Percentiles rank a stretch among this genome's conserved stretches.
Conservation (phyloP, 2,329 filamentous ascomycete species). For the Huntiella moniliformis region DNA sequence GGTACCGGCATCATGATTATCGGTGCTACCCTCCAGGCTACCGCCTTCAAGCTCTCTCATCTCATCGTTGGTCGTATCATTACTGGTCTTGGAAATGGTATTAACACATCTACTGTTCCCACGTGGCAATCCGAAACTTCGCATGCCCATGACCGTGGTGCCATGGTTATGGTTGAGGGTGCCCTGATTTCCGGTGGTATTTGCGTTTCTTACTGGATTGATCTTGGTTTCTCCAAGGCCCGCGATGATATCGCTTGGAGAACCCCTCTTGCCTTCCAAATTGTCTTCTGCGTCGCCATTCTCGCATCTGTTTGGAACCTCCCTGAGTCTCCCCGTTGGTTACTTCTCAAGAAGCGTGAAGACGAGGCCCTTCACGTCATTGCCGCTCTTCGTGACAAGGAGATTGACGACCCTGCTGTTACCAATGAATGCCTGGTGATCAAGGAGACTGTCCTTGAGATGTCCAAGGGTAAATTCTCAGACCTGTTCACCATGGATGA, state of each 20-base stretch:
- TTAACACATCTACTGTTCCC: slow-evolving; percentile 32
- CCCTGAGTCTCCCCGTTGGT: slow-evolving; percentile 34
- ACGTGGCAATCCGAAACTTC: slow-evolving; percentile 38
- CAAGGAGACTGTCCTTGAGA: slow-evolving; percentile 48
- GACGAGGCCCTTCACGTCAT: slow-evolving; percentile 30
- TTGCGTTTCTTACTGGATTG: slow-evolving; percentile 29
- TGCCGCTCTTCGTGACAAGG: slow-evolving; percentile 34
- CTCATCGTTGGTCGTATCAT: slow-evolving; percentile 32
- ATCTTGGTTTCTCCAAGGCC: slow-evolving; percentile 17
- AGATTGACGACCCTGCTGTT: slow-evolving; percentile 37
- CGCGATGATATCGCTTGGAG: slow-evolving; percentile 28
- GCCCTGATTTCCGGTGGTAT: slow-evolving; percentile 30
- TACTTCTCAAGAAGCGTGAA: slow-evolving; percentile 26
- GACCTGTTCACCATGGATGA: slow-evolving; percentile 36
- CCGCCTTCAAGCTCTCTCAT: slow-evolving; percentile 25
- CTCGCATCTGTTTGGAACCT: slow-evolving; percentile 29
- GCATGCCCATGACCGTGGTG: slow-evolving; percentile 33
- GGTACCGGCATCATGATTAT: slow-evolving; percentile 38
- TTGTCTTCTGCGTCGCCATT: slow-evolving; percentile 40
- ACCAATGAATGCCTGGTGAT: slow-evolving; percentile 40
- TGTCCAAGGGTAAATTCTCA: slow-evolving; percentile 31
- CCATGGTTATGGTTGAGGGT: slow-evolving; percentile 33
- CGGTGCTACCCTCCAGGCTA: slow-evolving; percentile 39
- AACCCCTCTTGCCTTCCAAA: slow-evolving; percentile 37
- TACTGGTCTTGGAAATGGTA: slow-evolving; percentile 38